Conservation (phyloP, 805 yeast genomes). For the Candida stauntonica region DNA sequence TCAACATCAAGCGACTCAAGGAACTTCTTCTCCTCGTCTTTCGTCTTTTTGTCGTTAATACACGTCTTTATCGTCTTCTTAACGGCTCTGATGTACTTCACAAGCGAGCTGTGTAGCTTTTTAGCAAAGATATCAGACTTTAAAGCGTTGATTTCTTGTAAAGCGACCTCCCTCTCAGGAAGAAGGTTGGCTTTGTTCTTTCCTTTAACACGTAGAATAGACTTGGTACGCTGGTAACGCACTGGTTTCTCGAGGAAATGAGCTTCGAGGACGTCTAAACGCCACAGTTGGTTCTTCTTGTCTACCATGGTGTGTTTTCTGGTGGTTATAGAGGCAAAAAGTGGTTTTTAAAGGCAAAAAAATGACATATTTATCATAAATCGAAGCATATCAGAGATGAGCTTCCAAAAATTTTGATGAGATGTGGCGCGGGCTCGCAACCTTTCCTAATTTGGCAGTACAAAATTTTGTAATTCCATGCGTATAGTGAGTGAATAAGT, state of each 20-base stretch:
- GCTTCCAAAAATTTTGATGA: neutral
- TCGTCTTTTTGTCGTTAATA: slow-evolving; percentile 11
- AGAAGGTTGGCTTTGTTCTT: slow-evolving; percentile 39
- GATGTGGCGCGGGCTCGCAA: neutral
- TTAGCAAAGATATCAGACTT: slow-evolving; percentile 42
- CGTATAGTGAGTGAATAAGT: too few relatives aligned
- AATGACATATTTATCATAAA: too few relatives aligned
- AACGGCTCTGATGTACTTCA: slow-evolving; percentile 38
- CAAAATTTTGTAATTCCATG: too few relatives aligned
- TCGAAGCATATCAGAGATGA: too few relatives aligned
- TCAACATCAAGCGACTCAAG: slow-evolving; percentile 25
- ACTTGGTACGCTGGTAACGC: slow-evolving; percentile 44
- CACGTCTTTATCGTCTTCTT: slow-evolving; percentile 23
- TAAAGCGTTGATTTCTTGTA: slow-evolving; percentile 39
- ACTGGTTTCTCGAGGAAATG: slow-evolving; percentile 40
- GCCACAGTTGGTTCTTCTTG: slow-evolving; percentile 41
- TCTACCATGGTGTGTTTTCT: slow-evolving; percentile 15
- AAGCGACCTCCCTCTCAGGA: slow-evolving; percentile 40
- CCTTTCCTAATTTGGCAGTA: neutral
- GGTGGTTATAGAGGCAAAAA: neutral
- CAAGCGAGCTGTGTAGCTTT: slow-evolving; percentile 44
- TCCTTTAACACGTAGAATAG: slow-evolving; percentile 24
- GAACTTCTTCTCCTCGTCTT: slow-evolving; percentile 14
- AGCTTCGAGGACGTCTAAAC: slow-evolving; percentile 52
- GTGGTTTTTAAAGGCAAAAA: too few relatives aligned